Evolutionary conservation across 192 early-diverging fungal genomes (phyloP), one percentile per base, ranked within the genome.

Genomic region (Coemansia sp.): DNA sequence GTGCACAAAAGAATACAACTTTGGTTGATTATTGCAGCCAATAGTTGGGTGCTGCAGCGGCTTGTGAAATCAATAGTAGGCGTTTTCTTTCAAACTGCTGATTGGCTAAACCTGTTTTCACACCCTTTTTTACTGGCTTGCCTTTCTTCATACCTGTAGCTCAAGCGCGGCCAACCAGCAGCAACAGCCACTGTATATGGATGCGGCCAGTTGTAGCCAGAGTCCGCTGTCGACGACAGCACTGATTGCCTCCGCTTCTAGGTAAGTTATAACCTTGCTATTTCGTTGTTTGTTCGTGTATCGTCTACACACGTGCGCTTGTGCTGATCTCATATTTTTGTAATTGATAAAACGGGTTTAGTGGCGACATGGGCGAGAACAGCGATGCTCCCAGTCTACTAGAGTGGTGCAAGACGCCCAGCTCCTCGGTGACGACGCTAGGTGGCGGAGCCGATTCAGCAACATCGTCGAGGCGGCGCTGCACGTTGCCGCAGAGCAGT

Each of bases 401-500:
- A 6, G 71, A 69, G 31, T 78, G 76, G 76, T 69, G 57, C 71
- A 67, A 73, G 40, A n/a, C 27, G 22, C 66, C 57, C 57, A 60
- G 31, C 57, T 60, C 57, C 57, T 60, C 57, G 15, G 31, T 60
- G 57, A 60, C 57, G 31, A 60, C 57, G 33, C 57, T 60, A 61
- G 59, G 41, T 44, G 43, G 59, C 27, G 57, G 55, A 2, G 20
- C 52, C 8, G 60, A 57, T 20, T 11, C 40, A 42, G 20, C 67
- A 46, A 27, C 24, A n/a, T 44, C 40, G 34, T 71, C 64, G 12
- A 22, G 67, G 34, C 59, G 77, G 16, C 70, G 76, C 9, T 34
- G 71, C 22, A 78, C 76, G 1, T 42, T 79, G 27, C 67, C 77
- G 5, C 67, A 74, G 31, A 38, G 66, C 63, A 47, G 55, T 31